Evolutionary conservation across 306 rosid genomes (phyloP), one percentile per base, ranked within the genome.

Genomic region (Chamaecrista fasciculata): DNA sequence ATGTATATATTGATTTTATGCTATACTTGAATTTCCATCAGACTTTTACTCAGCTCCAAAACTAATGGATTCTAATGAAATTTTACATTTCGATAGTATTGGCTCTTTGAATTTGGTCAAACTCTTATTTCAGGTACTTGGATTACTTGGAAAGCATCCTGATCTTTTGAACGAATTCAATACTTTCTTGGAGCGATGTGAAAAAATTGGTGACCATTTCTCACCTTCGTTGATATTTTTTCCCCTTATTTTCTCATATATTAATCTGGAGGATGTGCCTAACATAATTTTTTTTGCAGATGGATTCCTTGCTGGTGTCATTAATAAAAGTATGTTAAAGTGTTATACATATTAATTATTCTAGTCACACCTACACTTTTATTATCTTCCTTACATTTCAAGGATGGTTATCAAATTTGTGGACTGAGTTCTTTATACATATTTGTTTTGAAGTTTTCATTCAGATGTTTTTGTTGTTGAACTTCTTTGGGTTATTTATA

Each of bases 131-230:
- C 88, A 94, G 97, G 97, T 88, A 66, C 78, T 86, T 15, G 89
- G 80, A 83, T 74, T 87, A 71, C 85, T 94, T 76, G 98, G 96
- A 80, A 86, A 85, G 75, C 71, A 85, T 82, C 83, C 96, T 11
- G 97, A 86, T 77, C 95, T 94, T 74, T 83, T 94, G 99, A 86
- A 78, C 11, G 96, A 84, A 74, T 94, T 90, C 55, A 85, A 85
- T 74, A 95, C 88, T 69, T 90, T 94, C 79, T 49, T 86, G 76
- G 90, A 78, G 74, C 85, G 84, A 52, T 91, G 95, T 77, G 95
- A 94, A 77, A 86, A 84, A 84, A 90, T 79, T 37, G 98, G 96
- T 94, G 86, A 71, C 56, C 70, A 8, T 53, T 50, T 51, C 48
- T 31, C 9, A 40, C 53, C 37, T 47, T 70, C 59, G 42, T 66